Percentiles rank a stretch among this genome's conserved stretches.
Evolutionary conservation across 257 asterid species (phyloP).

Genomic region (Ballota nigra): DNA sequence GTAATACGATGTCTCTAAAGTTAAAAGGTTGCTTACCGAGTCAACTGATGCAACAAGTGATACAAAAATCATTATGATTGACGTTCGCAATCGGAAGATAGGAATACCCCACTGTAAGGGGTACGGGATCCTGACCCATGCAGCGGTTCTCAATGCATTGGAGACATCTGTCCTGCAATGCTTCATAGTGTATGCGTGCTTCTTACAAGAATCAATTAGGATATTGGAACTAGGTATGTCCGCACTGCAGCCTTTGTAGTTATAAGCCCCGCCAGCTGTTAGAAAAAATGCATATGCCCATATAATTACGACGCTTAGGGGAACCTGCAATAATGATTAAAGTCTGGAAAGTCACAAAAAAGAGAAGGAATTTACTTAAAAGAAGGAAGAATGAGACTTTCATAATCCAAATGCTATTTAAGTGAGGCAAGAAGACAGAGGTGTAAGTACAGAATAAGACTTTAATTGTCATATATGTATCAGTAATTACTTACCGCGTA

Average conservation of each 20-base stretch:
- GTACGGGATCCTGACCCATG: conserved; percentile 94
- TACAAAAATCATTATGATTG: conserved; percentile 75
- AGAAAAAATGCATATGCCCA: conserved; percentile 95
- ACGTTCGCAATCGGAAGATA: conserved; percentile 76
- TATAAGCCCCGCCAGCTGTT: conserved; percentile 97
- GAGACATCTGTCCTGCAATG: conserved; percentile 98
- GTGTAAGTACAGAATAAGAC: not conserved
- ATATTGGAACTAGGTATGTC: conserved; percentile 88
- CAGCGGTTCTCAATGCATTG: conserved; percentile 87
- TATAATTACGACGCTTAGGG: conserved; percentile 74
- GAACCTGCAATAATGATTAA: conserved; percentile 64
- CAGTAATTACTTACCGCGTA: conserved; percentile 60
- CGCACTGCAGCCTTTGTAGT: conserved; percentile 81
- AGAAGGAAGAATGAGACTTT: not conserved
- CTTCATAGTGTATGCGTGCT: conserved; percentile 93
- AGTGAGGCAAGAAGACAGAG: too few relatives aligned
- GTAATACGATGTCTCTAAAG: not conserved
- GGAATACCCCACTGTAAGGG: conserved; percentile 99
- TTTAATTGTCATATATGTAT: not conserved
- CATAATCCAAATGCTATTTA: not conserved
- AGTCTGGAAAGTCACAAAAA: conserved; percentile 18
- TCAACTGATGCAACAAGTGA: conserved; percentile 85
- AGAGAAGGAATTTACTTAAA: not conserved
- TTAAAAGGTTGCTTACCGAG: conserved; percentile 59
- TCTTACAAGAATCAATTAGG: conserved; percentile 73